Evolutionary conservation across 1,284 basidiomycete species (phyloP).

Genomic region (Ceratobasidium sp.): DNA sequence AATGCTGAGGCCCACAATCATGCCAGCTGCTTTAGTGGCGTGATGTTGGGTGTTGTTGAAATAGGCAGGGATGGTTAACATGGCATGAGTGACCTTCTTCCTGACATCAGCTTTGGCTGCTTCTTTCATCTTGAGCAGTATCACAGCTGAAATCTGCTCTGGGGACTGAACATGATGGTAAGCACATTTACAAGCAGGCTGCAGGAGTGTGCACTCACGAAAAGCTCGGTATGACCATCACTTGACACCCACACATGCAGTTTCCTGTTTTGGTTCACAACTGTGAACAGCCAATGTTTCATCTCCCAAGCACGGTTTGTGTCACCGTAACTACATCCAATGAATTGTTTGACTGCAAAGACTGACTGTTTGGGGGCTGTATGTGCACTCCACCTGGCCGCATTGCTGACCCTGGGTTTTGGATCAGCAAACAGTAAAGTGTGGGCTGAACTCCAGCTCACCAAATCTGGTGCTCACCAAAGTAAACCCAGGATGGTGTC

Average conservation of each 20-base stretch:
- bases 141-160: background rate
- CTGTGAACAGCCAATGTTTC: conserved; percentile 84
- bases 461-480: conserved; percentile 68
- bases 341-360: conserved; percentile 72
- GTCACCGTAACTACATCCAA: conserved; percentile 66
- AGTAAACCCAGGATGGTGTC: conserved; percentile 67
- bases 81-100: conserved; percentile 67
- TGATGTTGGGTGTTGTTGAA: conserved; percentile 71
- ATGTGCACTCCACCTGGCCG: conserved; percentile 67
- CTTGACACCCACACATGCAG: too few relatives aligned
- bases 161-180: too few relatives aligned
- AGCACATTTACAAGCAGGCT: too few relatives aligned
- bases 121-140: conserved; percentile 66
- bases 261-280: conserved; percentile 92
- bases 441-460: background rate
- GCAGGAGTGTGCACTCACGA: too few relatives aligned
- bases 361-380: conserved; percentile 58
- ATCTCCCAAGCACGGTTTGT: conserved; percentile 66
- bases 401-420: conserved; percentile 60
- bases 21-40: conserved; percentile 68
- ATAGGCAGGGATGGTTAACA: conserved; percentile 68
- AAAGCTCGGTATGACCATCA: too few relatives aligned
- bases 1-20: conserved; percentile 63
- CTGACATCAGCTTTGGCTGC: conserved; percentile 69
- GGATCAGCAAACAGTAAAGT: background rate